Conservation (phyloP, 2,329 filamentous ascomycete genomes). For the Alternaria sp. region DNA sequence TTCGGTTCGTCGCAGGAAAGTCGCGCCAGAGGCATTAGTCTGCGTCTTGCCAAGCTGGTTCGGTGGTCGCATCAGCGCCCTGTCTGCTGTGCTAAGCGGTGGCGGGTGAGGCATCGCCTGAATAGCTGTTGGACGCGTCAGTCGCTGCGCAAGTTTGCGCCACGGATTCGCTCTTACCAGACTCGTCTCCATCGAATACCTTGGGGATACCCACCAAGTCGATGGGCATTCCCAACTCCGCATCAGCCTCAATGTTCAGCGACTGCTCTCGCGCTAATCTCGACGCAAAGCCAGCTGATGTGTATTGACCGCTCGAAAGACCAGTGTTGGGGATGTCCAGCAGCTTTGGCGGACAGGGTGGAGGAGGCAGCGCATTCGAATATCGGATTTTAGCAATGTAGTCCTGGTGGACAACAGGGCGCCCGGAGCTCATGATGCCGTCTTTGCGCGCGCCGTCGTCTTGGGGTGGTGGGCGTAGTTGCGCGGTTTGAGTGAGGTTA, state of each 20-base stretch:
- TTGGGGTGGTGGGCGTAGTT: constrained; percentile 16
- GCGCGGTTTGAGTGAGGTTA: constrained; percentile 13
- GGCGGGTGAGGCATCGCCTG: constrained; percentile 76
- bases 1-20: constrained; percentile 93
- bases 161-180: constrained; percentile 64
- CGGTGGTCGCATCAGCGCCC: constrained; percentile 80
- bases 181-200: constrained; percentile 93
- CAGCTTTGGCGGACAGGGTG: constrained; percentile 92
- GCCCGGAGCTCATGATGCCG: constrained; percentile 33
- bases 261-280: constrained; percentile 89
- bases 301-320: constrained; percentile 84
- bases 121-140: constrained; percentile 66
- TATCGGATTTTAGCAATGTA: constrained; percentile 97
- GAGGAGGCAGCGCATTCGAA: constrained; percentile 92
- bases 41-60: constrained; percentile 85
- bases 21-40: constrained; percentile 77
- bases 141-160: constrained; percentile 17
- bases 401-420: constrained; percentile 75
- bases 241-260: constrained; percentile 95
- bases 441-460: not conserved
- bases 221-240: constrained; percentile 96
- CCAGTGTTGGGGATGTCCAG: constrained; percentile 96
- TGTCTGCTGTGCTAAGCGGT: constrained; percentile 80
- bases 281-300: constrained; percentile 86
- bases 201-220: constrained; percentile 94